Conservation (phyloP, 768 basidiomycete genomes). For the Leccinum rimulosum region DNA sequence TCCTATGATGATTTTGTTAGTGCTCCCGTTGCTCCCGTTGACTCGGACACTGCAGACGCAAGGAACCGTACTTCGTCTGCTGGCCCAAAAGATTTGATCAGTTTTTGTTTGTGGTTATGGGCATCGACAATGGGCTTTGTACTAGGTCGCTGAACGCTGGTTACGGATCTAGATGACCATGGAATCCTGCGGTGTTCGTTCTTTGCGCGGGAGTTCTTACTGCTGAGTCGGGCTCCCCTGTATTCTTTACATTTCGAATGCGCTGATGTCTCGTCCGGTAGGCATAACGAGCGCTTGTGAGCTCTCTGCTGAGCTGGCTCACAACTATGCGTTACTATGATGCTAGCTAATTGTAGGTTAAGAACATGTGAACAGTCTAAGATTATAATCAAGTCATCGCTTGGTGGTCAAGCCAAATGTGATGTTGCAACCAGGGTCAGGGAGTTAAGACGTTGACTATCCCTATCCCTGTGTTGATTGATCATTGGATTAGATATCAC, state of each 20-base stretch:
- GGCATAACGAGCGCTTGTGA: constrained; percentile 62
- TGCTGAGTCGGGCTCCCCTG: constrained; percentile 35
- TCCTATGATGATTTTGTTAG: constrained; percentile 53
- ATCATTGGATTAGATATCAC: neutral
- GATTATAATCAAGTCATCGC: neutral
- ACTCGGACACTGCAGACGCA: constrained; percentile 37
- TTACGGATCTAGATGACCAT: constrained; percentile 58
- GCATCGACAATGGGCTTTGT: neutral
- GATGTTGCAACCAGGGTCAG: neutral
- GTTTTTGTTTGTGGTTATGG: neutral
- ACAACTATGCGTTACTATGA: constrained; percentile 49
- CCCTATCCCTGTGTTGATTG: neutral
- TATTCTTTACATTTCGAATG: neutral
- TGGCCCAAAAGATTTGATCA: constrained; percentile 51
- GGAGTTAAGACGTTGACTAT: neutral
- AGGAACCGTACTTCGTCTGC: constrained; percentile 61
- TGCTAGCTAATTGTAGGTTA: neutral
- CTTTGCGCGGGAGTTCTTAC: constrained; percentile 71
- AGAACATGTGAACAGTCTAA: neutral
- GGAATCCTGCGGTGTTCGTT: constrained; percentile 60
- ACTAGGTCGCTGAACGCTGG: constrained; percentile 58
- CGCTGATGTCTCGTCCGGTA: constrained; percentile 18
- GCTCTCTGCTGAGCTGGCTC: constrained; percentile 54
- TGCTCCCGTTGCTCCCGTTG: constrained; percentile 58
- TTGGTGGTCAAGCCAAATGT: neutral